A percentile compares a stretch with the other conserved stretches of the same genome.
Evolutionary conservation across 2,329 filamentous ascomycete genomes (phyloP).

Genomic region (Aspergillus sclerotialis): DNA sequence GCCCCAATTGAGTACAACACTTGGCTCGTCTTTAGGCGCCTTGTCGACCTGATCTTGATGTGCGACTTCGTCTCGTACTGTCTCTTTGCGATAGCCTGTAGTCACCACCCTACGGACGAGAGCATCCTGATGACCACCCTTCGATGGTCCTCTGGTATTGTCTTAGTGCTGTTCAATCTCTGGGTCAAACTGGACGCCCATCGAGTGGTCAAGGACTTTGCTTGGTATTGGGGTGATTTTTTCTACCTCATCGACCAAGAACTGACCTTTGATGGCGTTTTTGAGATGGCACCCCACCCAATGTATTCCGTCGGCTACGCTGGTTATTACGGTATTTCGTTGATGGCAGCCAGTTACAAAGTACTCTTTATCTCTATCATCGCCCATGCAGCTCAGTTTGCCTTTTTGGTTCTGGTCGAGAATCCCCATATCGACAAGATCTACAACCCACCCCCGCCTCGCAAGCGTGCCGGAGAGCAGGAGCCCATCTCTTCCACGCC

Average conservation of each 20-base stretch:
- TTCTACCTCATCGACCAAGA: constrained; percentile 98
- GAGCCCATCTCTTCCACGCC: constrained; percentile 21
- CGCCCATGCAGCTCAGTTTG: constrained; percentile 89
- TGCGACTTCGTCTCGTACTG: constrained; percentile 98
- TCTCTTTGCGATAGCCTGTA: constrained; percentile 87
- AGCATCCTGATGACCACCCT: constrained; percentile 58
- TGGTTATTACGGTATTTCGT: constrained; percentile 95
- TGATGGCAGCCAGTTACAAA: constrained; percentile 97
- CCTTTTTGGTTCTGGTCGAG: constrained; percentile 84
- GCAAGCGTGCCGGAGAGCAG: constrained; percentile 41
- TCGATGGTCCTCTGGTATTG: constrained; percentile 72
- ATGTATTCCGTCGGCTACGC: constrained; percentile 99
- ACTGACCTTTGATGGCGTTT: constrained; percentile 95
- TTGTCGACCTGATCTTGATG: constrained; percentile 97
- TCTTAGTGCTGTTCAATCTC: constrained; percentile 84
- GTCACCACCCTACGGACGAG: constrained; percentile 67
- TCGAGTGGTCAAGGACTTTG: constrained; percentile 95
- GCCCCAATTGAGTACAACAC: constrained; percentile 98
- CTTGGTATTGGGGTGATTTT: constrained; percentile 99
- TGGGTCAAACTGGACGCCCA: constrained; percentile 99
- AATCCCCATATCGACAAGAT: constrained; percentile 98
- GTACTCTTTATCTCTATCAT: constrained; percentile 95
- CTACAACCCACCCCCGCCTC: constrained; percentile 81
- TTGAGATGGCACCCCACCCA: constrained; percentile 96
- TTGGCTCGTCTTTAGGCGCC: constrained; percentile 90